phyloP scores from a whole-genome alignment of 2,329 filamentous ascomycete genomes.

The Talaromyces funiculosus region DNA sequence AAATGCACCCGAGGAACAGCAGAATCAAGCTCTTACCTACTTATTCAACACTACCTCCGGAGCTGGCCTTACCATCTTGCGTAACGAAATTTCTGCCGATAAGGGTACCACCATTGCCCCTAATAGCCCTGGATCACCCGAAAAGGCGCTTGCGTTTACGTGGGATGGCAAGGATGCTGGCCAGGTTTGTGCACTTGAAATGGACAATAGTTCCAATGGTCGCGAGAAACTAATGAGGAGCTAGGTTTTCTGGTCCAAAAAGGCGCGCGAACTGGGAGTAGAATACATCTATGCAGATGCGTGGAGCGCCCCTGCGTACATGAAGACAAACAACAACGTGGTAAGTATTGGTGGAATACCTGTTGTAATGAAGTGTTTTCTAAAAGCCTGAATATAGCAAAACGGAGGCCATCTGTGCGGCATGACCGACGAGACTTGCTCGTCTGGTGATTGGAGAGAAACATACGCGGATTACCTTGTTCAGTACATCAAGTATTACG shows the following conservation, averaged over 20 bases:
- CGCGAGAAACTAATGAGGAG: too few relatives aligned
- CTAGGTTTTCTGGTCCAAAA: constrained; percentile 1
- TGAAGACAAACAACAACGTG: constrained; percentile 41
- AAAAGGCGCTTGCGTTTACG: constrained; percentile 3
- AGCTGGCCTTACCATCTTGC: constrained; percentile 11
- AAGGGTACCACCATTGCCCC: constrained; percentile 10
- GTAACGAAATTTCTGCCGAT: constrained; percentile 12
- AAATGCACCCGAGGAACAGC: not conserved
- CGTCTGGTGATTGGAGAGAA: constrained; percentile 41
- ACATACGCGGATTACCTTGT: constrained; percentile 47
- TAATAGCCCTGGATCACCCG: constrained; percentile 3
- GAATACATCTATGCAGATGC: constrained; percentile 31
- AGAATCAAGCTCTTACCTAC: constrained; percentile 2
- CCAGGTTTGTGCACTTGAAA: constrained; percentile 11
- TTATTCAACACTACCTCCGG: not conserved
- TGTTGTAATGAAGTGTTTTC: not conserved
- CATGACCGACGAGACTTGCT: constrained; percentile 33
- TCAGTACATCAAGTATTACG: constrained; percentile 46
- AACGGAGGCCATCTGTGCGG: constrained; percentile 33
- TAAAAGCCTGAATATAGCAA: not conserved
- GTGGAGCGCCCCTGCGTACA: constrained; percentile 46
- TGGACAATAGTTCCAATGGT: not conserved
- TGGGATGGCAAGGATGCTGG: constrained; percentile 11
- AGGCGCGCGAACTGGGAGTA: not conserved
- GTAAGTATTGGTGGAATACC: not conserved